Conservation (phyloP, 345 rosid species). For the Citrus australasica region DNA sequence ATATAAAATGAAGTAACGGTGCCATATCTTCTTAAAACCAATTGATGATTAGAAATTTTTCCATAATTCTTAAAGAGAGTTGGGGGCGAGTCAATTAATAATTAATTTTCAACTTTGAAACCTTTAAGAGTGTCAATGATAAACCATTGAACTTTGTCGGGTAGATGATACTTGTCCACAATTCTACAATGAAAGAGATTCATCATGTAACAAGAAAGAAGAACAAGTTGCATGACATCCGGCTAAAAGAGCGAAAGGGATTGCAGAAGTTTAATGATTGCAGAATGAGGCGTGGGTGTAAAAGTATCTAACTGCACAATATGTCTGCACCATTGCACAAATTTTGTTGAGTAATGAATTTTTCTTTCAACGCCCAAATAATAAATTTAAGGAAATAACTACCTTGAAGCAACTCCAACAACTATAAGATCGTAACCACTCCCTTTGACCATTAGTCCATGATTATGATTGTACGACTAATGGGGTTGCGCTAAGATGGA, state of each 20-base stretch:
- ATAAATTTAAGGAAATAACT: background rate
- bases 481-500: no score
- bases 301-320: background rate
- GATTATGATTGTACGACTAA: fast-evolving
- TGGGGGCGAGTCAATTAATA: background rate
- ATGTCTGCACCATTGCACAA: background rate
- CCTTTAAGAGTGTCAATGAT: background rate
- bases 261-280: background rate
- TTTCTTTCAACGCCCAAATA: background rate
- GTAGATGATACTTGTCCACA: background rate
- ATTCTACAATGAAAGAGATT: background rate
- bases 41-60: no score
- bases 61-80: background rate
- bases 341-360: background rate
- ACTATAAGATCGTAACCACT: no score
- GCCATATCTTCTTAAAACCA: background rate
- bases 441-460: fast-evolving
- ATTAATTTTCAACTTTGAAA: background rate
- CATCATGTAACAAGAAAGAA: background rate
- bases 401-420: no score
- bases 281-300: background rate
- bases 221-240: background rate
- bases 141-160: background rate
- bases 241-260: background rate
- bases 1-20: background rate